A percentile compares a stretch with the other conserved stretches of the same genome.
phyloP scores from a whole-genome alignment of 176 grass and related monocot species.

The Olyra latifolia region DNA sequence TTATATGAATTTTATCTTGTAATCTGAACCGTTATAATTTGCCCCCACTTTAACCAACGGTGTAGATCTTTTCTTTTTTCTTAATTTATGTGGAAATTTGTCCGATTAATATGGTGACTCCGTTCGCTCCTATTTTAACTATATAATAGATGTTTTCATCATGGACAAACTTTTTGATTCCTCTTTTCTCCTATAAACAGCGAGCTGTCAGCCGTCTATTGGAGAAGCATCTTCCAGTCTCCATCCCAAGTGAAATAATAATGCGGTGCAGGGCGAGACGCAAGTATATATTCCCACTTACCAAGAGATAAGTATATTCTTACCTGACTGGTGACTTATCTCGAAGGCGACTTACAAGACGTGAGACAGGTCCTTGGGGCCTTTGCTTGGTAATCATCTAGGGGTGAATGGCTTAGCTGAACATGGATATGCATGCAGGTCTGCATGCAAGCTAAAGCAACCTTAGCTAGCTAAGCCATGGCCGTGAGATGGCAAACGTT shows the following conservation, averaged over 20 bases:
- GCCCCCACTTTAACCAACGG: no score
- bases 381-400: neutral
- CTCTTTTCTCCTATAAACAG: neutral
- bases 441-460: neutral
- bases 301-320: conserved; percentile 46
- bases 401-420: neutral
- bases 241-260: neutral
- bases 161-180: neutral
- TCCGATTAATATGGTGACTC: no score
- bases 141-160: conserved; percentile 22
- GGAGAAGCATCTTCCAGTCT: neutral
- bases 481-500: neutral
- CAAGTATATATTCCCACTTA: conserved; percentile 45
- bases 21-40: no score
- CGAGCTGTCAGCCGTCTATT: neutral
- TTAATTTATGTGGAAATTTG: no score
- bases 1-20: no score
- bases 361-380: neutral
- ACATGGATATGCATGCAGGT: neutral
- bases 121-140: no score
- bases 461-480: neutral
- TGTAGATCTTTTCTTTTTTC: no score
- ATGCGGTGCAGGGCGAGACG: neutral
- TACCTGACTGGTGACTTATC: neutral
- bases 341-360: neutral